Percentiles rank a stretch among this genome's conserved stretches.
Conservation (phyloP, 768 basidiomycete species). For the Panellus pusillus region DNA sequence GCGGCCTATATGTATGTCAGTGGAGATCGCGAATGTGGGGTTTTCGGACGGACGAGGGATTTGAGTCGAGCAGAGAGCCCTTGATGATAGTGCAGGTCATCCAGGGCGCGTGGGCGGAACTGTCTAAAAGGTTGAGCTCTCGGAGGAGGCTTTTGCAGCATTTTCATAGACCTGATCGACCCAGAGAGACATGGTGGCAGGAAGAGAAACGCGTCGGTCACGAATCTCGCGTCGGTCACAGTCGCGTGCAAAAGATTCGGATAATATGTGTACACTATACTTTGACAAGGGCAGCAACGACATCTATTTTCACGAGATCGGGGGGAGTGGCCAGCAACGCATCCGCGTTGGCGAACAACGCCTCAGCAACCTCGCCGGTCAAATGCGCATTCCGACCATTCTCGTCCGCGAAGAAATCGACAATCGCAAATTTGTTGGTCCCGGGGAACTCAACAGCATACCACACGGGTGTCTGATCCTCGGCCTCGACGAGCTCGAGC, state of each 20-base stretch:
- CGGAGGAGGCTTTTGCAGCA: not conserved
- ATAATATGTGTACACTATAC: conserved; percentile 10
- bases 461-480: conserved; percentile 36
- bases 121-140: conserved; percentile 31
- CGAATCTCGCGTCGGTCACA: no score
- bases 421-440: conserved; percentile 35
- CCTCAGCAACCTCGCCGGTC: conserved; percentile 34
- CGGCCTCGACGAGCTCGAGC: conserved; percentile 34
- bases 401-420: conserved; percentile 38
- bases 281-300: conserved; percentile 33
- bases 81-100: conserved; percentile 86
- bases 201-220: no score
- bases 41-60: conserved; percentile 58
- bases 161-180: conserved; percentile 53
- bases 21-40: not conserved
- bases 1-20: conserved; percentile 53
- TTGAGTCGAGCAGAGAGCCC: conserved; percentile 76
- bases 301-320: conserved; percentile 32
- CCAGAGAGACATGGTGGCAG: conserved; percentile 60
- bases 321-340: conserved; percentile 31
- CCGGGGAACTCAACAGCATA: conserved; percentile 40
- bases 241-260: not conserved
- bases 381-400: conserved; percentile 35
- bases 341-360: conserved; percentile 33
- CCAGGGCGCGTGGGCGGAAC: conserved; percentile 84